Base-by-base conservation (phyloP, 371 early-diverging fungal genomes). In the Mucor lusitanicus region DNA sequence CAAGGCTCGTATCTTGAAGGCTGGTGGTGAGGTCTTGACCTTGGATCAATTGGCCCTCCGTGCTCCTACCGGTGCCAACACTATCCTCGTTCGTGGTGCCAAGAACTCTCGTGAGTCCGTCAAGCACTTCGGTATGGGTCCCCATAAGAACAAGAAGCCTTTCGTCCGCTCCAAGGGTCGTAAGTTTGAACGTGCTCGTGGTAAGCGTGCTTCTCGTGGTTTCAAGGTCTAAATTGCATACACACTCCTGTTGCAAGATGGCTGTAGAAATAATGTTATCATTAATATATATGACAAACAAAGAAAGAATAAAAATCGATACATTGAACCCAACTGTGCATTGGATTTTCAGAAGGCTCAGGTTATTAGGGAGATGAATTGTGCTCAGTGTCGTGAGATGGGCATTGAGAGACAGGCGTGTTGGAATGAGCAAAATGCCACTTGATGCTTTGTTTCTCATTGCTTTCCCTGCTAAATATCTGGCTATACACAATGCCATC, bases 31-130 rank as follows among this genome's bases (percentile, higher is more conserved):
- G 88, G 81, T 90, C 77, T 85, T 99, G 72, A 99, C 99, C 74
- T 91, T 99, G 73, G 99, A 99, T 82, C 98, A 99, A 89, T 91
- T 99, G 66, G 99, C 99, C 61, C 90, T 97, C 74, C 92, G 98
- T 78, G 92, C 98, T 66, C 99, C 99, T 68, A 94, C 94, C 61
- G 99, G 99, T 79, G 87, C 95, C 82, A 92, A 95, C 88, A 95
- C 96, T 69, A 81, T 98, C 70, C 87, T 99, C 64, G 87, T 99
- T 85, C 95, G 98, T 84, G 99, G 76, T 76, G 72, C 71, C 46
- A 69, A 80, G 98, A 94, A 85, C 85, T 78, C 94, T 77, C 94
- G 98, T 75, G 96, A 97, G 88, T 94, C 96, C 76, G 92, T 93
- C 81, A 95, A 93, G 91, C 97, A 97, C 90, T 87, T 84, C 63